Evolutionary conservation across 2,329 filamentous ascomycete species (phyloP).

Genomic region (Alternaria incomplexa): DNA sequence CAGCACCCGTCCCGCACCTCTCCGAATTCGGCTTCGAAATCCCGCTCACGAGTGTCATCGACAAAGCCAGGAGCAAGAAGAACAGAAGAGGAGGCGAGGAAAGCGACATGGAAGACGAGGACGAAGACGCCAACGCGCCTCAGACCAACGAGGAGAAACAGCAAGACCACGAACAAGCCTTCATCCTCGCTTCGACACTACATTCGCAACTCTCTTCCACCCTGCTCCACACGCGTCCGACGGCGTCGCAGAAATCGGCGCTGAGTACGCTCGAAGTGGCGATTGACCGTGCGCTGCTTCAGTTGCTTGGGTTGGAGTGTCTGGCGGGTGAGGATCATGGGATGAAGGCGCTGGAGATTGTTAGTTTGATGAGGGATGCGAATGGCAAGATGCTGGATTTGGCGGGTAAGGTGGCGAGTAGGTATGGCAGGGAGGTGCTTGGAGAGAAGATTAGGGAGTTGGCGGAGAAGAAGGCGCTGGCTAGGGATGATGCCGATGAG

Average conservation of each 20-base stretch:
- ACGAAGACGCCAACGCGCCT: slow-evolving; percentile 32
- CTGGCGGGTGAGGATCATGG: slow-evolving; percentile 89
- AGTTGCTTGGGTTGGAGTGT: slow-evolving; percentile 88
- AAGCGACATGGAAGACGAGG: slow-evolving; percentile 37
- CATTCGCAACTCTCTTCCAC: slow-evolving; percentile 78
- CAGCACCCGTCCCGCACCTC: slow-evolving; percentile 87
- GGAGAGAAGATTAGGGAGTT: slow-evolving; percentile 90
- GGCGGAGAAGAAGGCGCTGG: slow-evolving; percentile 72
- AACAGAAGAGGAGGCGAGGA: slow-evolving; percentile 44
- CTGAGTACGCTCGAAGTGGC: slow-evolving; percentile 78
- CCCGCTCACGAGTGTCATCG: slow-evolving; percentile 68
- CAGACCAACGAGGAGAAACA: slow-evolving; percentile 54
- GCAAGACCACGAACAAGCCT: slow-evolving; percentile 77
- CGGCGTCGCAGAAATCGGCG: slow-evolving; percentile 68
- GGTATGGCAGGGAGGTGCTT: slow-evolving; percentile 80
- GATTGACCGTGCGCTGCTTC: slow-evolving; percentile 86
- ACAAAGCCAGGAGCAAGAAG: slow-evolving; percentile 28
- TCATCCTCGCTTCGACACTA: slow-evolving; percentile 75
- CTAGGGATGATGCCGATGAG: slow-evolving; percentile 49
- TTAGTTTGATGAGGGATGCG: slow-evolving; percentile 81
- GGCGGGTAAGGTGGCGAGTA: slow-evolving; percentile 83
- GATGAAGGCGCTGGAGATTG: slow-evolving; percentile 93
- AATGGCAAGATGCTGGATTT: slow-evolving; percentile 91
- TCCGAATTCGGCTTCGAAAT: slow-evolving; percentile 93
- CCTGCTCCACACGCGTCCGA: slow-evolving; percentile 69